A percentile compares a stretch with the other conserved stretches of the same genome.
Conservation (phyloP, 1,284 basidiomycete genomes). For the Trametes sp. region DNA sequence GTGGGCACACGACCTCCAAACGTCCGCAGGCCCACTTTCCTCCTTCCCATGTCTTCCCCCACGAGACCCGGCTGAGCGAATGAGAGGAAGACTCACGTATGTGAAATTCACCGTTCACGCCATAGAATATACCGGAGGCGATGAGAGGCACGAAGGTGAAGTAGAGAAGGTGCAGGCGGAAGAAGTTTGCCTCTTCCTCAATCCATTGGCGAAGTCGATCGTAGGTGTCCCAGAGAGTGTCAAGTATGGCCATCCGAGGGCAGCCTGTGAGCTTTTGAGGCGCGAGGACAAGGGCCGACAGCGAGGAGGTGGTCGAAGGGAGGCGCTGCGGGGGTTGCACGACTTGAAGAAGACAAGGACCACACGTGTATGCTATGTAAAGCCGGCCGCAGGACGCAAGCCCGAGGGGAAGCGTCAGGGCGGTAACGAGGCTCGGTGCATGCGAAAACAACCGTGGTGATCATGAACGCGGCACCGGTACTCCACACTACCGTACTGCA, state of each 20-base stretch:
- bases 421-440: slow-evolving; percentile 7
- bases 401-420: slow-evolving; percentile 5
- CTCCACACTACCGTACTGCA: neutral
- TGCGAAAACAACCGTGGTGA: neutral
- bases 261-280: neutral
- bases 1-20: neutral
- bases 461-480: neutral
- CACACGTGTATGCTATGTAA: slow-evolving; percentile 5
- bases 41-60: neutral
- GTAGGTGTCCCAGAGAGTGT: slow-evolving; percentile 18
- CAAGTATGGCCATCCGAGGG: slow-evolving; percentile 23
- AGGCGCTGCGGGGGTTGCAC: neutral
- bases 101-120: slow-evolving; percentile 55
- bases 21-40: neutral
- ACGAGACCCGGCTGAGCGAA: neutral
- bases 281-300: neutral
- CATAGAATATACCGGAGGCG: slow-evolving; percentile 64
- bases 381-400: slow-evolving; percentile 1
- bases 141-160: slow-evolving; percentile 67
- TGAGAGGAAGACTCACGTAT: slow-evolving; percentile 38
- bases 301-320: neutral
- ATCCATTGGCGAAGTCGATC: slow-evolving; percentile 27
- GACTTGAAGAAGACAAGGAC: neutral
- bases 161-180: slow-evolving; percentile 59
- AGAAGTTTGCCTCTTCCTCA: slow-evolving; percentile 55